Percentiles rank a stretch among this genome's conserved stretches.
Conservation (phyloP, 2,329 filamentous ascomycete species). For the Fusarium zealandicum region DNA sequence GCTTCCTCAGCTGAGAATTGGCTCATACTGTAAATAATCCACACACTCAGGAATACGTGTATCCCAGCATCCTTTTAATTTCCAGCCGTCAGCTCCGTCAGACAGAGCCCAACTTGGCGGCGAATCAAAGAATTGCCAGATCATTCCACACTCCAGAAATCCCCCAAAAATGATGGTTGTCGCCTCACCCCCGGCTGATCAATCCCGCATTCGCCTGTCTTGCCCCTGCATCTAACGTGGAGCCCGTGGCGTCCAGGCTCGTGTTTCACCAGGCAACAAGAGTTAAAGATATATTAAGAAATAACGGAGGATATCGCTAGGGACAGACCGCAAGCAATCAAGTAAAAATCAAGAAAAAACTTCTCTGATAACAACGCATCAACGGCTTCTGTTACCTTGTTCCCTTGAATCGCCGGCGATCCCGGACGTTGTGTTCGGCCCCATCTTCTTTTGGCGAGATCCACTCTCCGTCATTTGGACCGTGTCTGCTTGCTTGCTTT, state of each 20-base stretch:
- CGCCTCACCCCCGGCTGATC: slow-evolving; percentile 15
- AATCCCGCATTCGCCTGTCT: slow-evolving; percentile 6
- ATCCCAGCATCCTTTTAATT: slow-evolving; percentile 18
- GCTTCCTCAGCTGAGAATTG: slow-evolving; percentile 15
- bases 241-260: slow-evolving; percentile 35
- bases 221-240: slow-evolving; percentile 39
- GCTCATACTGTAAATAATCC: not conserved
- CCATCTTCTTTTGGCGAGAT: not conserved
- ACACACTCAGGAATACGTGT: slow-evolving; percentile 5
- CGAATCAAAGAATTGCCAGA: slow-evolving; percentile 23
- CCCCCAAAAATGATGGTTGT: slow-evolving; percentile 21
- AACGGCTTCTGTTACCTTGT: not conserved
- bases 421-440: slow-evolving; percentile 4
- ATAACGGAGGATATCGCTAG: slow-evolving; percentile 35
- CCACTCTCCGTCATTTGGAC: not conserved
- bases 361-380: not conserved
- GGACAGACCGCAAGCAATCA: slow-evolving; percentile 33
- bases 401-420: slow-evolving; percentile 4
- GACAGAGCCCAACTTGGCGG: not conserved
- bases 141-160: slow-evolving; percentile 7
- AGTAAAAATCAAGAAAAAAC: slow-evolving; percentile 20
- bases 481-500: slow-evolving; percentile 4
- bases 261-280: slow-evolving; percentile 32
- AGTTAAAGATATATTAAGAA: not conserved
- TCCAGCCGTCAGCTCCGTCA: slow-evolving; percentile 19